phyloP scores from a whole-genome alignment of 2,329 filamentous ascomycete genomes.

The Diaporthe caulivora region DNA sequence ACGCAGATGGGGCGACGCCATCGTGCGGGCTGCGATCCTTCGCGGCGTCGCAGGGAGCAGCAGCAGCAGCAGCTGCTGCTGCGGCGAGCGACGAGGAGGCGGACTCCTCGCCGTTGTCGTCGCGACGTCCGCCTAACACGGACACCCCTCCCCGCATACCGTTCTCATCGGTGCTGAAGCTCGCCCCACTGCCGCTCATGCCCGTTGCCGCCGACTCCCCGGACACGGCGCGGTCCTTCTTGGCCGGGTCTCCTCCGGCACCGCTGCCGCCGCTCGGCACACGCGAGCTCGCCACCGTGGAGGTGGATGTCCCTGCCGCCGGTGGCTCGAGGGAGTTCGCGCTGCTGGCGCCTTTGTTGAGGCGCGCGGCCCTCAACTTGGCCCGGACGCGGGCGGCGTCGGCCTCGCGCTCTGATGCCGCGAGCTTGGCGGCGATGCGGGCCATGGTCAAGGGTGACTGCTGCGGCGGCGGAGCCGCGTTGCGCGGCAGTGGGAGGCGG shows the following conservation, averaged over 20 bases:
- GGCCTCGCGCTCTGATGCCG: constrained; percentile 73
- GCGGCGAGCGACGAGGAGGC: not conserved
- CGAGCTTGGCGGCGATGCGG: constrained; percentile 72
- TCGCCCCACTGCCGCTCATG: constrained; percentile 26
- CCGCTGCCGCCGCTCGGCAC: constrained; percentile 20
- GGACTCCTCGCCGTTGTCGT: not conserved
- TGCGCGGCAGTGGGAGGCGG: constrained; percentile 51
- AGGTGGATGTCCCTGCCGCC: constrained; percentile 37
- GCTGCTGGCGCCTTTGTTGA: constrained; percentile 45
- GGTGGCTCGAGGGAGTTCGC: constrained; percentile 43
- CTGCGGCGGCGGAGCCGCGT: constrained; percentile 54
- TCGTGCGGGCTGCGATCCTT: constrained; percentile 3
- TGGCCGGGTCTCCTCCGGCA: constrained; percentile 31
- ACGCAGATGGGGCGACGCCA: not conserved
- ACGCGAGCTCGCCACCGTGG: constrained; percentile 33
- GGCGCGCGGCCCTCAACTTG: constrained; percentile 68
- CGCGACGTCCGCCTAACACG: not conserved
- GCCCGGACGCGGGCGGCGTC: constrained; percentile 73
- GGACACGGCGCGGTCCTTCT: constrained; percentile 29
- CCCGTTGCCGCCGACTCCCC: constrained; percentile 21
- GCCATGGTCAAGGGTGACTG: constrained; percentile 73
- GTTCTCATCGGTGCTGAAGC: constrained; percentile 33
- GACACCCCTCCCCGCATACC: constrained; percentile 14
- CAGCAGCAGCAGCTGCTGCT: not conserved
- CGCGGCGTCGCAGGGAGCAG: not conserved